These are phyloP conservation scores for Ammopiptanthus mongolicus DNA, from an alignment of 306 rosid species.

Conservation along the genomic window DNA sequence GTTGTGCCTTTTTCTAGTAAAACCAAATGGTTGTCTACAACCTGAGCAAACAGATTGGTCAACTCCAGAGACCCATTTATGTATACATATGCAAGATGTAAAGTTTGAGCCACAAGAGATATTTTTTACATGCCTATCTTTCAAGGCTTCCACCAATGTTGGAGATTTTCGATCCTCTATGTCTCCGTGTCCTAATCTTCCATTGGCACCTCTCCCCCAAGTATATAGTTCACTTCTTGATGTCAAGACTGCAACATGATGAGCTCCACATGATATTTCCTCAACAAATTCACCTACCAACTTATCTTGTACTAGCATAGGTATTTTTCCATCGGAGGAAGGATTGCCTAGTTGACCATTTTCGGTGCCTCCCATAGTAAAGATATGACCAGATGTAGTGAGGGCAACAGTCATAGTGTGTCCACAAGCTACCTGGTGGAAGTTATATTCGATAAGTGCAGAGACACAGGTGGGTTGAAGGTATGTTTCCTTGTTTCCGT, in stretches of 20 bases:
- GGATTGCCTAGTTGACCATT: constrained; percentile 87
- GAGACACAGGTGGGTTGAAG: constrained; percentile 91
- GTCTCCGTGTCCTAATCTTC: constrained; percentile 91
- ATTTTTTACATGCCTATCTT: constrained; percentile 77
- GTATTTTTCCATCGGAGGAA: constrained; percentile 59
- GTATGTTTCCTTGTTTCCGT: constrained; percentile 75
- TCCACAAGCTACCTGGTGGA: constrained; percentile 88
- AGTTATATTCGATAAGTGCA: constrained; percentile 75
- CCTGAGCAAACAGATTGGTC: constrained; percentile 92
- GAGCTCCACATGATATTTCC: constrained; percentile 82
- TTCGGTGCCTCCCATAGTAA: constrained; percentile 71
- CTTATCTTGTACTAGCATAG: constrained; percentile 75
- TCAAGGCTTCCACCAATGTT: constrained; percentile 76
- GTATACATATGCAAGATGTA: constrained; percentile 83
- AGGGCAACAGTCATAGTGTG: constrained; percentile 80
- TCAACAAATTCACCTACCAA: constrained; percentile 92
- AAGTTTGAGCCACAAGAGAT: constrained; percentile 91
- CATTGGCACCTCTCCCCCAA: constrained; percentile 94
- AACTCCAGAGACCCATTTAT: constrained; percentile 96
- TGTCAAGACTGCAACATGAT: constrained; percentile 79
- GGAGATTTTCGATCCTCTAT: constrained; percentile 63
- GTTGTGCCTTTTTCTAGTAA: constrained; percentile 87
- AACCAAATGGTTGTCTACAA: constrained; percentile 92
- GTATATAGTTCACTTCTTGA: constrained; percentile 93
- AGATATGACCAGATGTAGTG: constrained; percentile 87